phyloP scores from a whole-genome alignment of 352 stramenopile genomes.

The Globisporangium recalcitrans region DNA sequence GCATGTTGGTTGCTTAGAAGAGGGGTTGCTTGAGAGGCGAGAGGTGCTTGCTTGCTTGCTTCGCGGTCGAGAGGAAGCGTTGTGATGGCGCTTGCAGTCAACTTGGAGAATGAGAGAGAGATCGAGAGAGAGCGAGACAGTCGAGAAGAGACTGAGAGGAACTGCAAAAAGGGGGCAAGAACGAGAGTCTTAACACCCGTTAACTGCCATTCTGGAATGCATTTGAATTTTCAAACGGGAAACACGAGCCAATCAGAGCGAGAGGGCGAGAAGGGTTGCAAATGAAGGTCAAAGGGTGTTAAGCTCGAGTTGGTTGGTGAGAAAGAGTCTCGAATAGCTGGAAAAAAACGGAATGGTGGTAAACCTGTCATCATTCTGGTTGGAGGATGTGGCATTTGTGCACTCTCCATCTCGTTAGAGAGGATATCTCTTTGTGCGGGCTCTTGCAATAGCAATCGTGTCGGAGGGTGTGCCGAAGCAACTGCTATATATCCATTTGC shows the following conservation, averaged over 20 bases:
- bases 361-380: slow-evolving; percentile 2
- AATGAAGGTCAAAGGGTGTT: not conserved
- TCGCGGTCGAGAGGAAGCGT: slow-evolving; percentile 12
- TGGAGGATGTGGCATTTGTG: not conserved
- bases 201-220: not conserved
- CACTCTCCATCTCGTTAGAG: not conserved
- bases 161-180: not conserved
- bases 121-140: not conserved
- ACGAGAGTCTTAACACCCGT: not conserved
- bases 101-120: slow-evolving; percentile 13
- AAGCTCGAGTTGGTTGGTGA: not conserved
- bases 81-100: slow-evolving; percentile 16
- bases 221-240: slow-evolving; percentile 13
- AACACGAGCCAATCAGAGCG: not conserved
- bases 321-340: too few species aligned
- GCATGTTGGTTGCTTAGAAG: too few species aligned
- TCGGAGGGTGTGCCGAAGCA: not conserved
- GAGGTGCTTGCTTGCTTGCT: not conserved
- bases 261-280: not conserved
- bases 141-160: too few species aligned
- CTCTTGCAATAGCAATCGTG: not conserved
- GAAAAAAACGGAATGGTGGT: slow-evolving; percentile 1
- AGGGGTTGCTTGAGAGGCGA: too few species aligned
- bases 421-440: not conserved
- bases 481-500: not conserved